Conservation (phyloP, 1,284 basidiomycete genomes). For the Apiotrichum mycotoxinovorans region DNA sequence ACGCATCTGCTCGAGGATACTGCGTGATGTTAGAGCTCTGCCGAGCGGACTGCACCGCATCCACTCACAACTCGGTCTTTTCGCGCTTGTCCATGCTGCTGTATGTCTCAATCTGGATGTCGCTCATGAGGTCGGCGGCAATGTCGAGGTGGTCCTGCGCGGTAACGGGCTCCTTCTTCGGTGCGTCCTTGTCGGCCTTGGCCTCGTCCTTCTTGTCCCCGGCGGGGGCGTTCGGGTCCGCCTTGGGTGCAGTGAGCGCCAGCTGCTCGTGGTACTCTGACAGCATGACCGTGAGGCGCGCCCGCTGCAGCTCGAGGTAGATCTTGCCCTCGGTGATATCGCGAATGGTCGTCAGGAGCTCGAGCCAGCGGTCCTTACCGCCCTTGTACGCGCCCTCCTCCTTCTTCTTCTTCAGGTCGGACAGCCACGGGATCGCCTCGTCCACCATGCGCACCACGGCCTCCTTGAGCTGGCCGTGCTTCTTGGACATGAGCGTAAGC, state of each 20-base stretch:
- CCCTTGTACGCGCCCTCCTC: slow-evolving; percentile 51
- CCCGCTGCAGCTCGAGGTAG: slow-evolving; percentile 94
- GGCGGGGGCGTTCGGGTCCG: not conserved
- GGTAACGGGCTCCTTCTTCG: slow-evolving; percentile 48
- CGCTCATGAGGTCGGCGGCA: slow-evolving; percentile 84
- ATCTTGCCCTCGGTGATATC: slow-evolving; percentile 97
- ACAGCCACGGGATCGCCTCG: slow-evolving; percentile 72
- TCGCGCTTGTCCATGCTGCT: slow-evolving; percentile 96
- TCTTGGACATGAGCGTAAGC: slow-evolving; percentile 77
- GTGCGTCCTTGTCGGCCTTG: slow-evolving; percentile 36
- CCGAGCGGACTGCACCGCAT: not conserved
- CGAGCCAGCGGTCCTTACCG: slow-evolving; percentile 73
- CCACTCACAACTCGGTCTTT: slow-evolving; percentile 81
- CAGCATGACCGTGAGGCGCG: slow-evolving; percentile 82
- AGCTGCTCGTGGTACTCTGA: slow-evolving; percentile 77
- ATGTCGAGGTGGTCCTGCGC: slow-evolving; percentile 63
- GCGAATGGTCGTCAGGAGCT: slow-evolving; percentile 82
- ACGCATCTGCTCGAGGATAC: slow-evolving; percentile 95
- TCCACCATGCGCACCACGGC: slow-evolving; percentile 89
- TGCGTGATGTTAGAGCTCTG: slow-evolving; percentile 15
- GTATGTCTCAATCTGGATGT: slow-evolving; percentile 97
- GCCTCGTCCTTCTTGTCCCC: slow-evolving; percentile 11
- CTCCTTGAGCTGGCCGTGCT: slow-evolving; percentile 94
- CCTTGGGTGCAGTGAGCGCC: slow-evolving; percentile 42
- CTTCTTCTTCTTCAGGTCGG: slow-evolving; percentile 57